Conservation (phyloP, 768 basidiomycete species). For the Psilocybe subaeruginosa region DNA sequence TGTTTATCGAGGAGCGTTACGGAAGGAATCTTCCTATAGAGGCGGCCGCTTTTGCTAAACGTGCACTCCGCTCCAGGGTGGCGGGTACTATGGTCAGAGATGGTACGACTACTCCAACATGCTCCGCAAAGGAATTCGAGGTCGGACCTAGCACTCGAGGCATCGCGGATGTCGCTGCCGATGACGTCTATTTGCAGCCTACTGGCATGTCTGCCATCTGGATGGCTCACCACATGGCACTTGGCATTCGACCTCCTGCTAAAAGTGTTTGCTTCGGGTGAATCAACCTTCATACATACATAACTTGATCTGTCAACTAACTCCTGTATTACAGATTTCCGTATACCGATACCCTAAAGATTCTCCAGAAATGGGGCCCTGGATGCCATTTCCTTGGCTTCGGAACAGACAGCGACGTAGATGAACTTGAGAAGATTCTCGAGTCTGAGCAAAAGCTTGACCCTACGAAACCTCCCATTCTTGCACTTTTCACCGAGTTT, state of each 20-base stretch:
- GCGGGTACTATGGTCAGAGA: constrained; percentile 79
- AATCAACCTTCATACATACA: constrained; percentile 24
- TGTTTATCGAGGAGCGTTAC: constrained; percentile 93
- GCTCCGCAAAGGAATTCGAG: constrained; percentile 34
- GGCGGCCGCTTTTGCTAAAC: constrained; percentile 80
- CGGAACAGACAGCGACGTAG: constrained; percentile 77
- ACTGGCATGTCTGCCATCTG: constrained; percentile 96
- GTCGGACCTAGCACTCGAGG: constrained; percentile 71
- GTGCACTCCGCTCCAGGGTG: constrained; percentile 84
- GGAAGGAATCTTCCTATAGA: constrained; percentile 84
- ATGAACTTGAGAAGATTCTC: constrained; percentile 68
- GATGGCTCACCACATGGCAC: constrained; percentile 79
- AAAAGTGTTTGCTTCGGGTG: constrained; percentile 97
- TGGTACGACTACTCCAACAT: constrained; percentile 23
- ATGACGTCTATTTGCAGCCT: constrained; percentile 88
- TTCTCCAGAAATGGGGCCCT: constrained; percentile 94
- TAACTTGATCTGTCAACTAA: not conserved
- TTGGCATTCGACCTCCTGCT: constrained; percentile 52
- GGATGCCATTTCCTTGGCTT: constrained; percentile 89
- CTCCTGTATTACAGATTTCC: constrained; percentile 68
- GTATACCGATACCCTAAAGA: constrained; percentile 93
- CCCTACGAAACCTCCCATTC: constrained; percentile 58
- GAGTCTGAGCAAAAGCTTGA: constrained; percentile 40
- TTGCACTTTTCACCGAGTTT: constrained; percentile 91
- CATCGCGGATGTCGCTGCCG: constrained; percentile 70